Evolutionary conservation across 2,329 filamentous ascomycete genomes (phyloP).

Genomic region (Cladosporium colombiae): DNA sequence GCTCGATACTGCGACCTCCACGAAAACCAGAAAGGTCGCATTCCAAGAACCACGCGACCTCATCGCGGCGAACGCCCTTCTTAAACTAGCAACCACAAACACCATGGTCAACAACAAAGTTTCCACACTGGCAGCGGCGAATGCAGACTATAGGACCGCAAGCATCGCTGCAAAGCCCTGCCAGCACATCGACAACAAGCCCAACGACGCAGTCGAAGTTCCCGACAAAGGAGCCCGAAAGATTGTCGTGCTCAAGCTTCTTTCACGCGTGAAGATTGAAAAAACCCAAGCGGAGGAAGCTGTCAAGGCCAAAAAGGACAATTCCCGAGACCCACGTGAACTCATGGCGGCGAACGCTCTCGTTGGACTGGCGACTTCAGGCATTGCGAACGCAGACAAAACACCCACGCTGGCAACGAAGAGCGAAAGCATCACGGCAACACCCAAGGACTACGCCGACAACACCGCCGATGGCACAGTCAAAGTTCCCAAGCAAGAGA

Average conservation of each 20-base stretch:
- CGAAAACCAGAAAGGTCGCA: not conserved
- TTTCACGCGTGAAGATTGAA: no score
- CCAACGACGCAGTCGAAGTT: no score
- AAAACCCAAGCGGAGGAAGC: no score
- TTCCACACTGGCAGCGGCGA: no score
- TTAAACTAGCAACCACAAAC: not conserved
- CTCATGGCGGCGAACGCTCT: not conserved
- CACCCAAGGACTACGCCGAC: not conserved
- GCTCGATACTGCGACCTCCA: not conserved
- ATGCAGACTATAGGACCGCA: no score
- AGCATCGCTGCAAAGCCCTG: no score
- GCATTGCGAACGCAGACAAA: not conserved
- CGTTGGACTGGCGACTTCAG: not conserved
- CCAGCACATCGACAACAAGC: no score
- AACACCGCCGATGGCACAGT: not conserved
- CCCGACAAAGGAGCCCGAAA: no score
- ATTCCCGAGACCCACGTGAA: not conserved
- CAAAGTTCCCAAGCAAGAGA: not conserved
- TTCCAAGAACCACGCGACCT: not conserved
- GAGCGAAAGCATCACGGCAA: not conserved
- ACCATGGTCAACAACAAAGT: no score
- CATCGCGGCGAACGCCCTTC: not conserved
- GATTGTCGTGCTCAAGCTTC: no score
- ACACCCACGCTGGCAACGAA: not conserved
- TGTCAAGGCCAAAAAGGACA: no score